These are phyloP conservation scores for Stephanodiscus triporus DNA, from an alignment of 108 stramenopile genomes.

Conservation along the genomic window DNA sequence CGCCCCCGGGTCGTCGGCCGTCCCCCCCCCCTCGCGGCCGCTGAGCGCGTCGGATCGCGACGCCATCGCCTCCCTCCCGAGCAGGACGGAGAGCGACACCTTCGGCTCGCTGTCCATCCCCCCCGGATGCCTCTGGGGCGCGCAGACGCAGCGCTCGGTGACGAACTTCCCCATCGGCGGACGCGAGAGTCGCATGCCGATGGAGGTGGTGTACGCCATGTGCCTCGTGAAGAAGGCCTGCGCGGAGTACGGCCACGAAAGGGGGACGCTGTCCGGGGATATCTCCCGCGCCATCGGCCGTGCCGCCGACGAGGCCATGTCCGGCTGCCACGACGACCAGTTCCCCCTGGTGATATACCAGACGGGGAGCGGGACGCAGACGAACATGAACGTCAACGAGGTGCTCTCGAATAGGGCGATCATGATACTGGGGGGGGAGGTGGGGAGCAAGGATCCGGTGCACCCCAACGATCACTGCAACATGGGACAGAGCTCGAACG, in stretches of 20 bases:
- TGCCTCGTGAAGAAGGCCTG: constrained; percentile 95
- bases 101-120: constrained; percentile 81
- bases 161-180: constrained; percentile 96
- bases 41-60: not conserved
- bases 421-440: constrained; percentile 89
- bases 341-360: constrained; percentile 97
- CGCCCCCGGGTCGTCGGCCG: constrained; percentile 28
- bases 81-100: constrained; percentile 82
- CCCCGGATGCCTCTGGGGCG: constrained; percentile 79
- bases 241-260: constrained; percentile 69
- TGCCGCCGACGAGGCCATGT: constrained; percentile 93
- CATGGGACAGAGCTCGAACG: constrained; percentile 95
- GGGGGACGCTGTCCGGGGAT: constrained; percentile 64
- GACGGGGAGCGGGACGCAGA: constrained; percentile 97
- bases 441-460: constrained; percentile 90
- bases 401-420: constrained; percentile 97
- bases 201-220: constrained; percentile 89
- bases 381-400: constrained; percentile 99
- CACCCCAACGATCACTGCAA: constrained; percentile 99
- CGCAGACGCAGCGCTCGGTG: constrained; percentile 95
- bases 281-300: constrained; percentile 81
- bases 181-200: constrained; percentile 92
- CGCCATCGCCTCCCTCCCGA: constrained; percentile 55
- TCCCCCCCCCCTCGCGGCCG: constrained; percentile 7
- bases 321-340: constrained; percentile 91